Evolutionary conservation across 257 asterid species (phyloP).

Genomic region (Coffea canephora): DNA sequence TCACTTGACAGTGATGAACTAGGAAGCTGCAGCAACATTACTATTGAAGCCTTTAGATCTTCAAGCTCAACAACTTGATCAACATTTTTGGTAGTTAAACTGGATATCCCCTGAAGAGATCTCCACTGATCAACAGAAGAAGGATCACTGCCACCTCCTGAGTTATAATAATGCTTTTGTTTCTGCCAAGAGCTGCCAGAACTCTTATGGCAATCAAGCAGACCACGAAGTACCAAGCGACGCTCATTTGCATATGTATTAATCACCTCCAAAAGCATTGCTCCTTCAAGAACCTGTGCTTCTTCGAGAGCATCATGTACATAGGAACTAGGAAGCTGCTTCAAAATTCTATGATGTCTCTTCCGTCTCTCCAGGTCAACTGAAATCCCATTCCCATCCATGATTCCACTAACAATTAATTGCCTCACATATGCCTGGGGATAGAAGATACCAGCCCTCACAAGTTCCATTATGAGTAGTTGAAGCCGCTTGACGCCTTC

Average conservation of each 20-base stretch:
- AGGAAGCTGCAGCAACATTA: slow-evolving; percentile 64
- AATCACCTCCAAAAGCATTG: slow-evolving; percentile 55
- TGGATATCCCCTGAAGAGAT: slow-evolving; percentile 39
- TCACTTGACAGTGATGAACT: slow-evolving; percentile 34
- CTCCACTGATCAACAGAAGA: slow-evolving; percentile 54
- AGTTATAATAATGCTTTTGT: slow-evolving; percentile 33
- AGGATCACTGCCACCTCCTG: slow-evolving; percentile 42
- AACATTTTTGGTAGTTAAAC: slow-evolving; percentile 26
- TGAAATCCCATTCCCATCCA: slow-evolving; percentile 65
- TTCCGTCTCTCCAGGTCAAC: slow-evolving; percentile 58
- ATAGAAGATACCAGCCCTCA: slow-evolving; percentile 72
- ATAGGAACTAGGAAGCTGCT: slow-evolving; percentile 75
- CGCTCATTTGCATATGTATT: slow-evolving; percentile 78
- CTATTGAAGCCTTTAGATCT: slow-evolving; percentile 66
- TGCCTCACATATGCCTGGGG: slow-evolving; percentile 94
- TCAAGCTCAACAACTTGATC: slow-evolving; percentile 54
- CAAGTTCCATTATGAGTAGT: slow-evolving; percentile 70
- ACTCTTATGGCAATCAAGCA: slow-evolving; percentile 42
- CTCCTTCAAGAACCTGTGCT: slow-evolving; percentile 54
- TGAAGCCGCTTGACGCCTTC: slow-evolving; percentile 85
- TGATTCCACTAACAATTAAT: slow-evolving; percentile 83
- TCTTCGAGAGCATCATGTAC: slow-evolving; percentile 63
- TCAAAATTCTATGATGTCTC: slow-evolving; percentile 85
- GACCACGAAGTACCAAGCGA: slow-evolving; percentile 63
- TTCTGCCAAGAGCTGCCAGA: slow-evolving; percentile 41